phyloP scores from a whole-genome alignment of 2,329 filamentous ascomycete species.

The Aspergillus sp. region DNA sequence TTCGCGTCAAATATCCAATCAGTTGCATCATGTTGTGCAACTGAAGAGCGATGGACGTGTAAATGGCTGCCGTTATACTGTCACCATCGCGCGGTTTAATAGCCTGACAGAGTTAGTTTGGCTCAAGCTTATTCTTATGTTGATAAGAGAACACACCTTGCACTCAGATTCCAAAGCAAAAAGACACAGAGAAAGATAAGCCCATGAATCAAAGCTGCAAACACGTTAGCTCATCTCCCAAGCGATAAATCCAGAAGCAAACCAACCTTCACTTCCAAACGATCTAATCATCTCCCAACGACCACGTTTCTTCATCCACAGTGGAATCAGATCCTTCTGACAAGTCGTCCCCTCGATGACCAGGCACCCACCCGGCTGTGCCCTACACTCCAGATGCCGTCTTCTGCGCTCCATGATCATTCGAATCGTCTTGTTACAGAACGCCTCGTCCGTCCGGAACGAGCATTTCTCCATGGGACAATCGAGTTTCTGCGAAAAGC shows the following conservation, averaged over 20 bases:
- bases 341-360: slow-evolving; percentile 41
- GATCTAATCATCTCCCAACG: slow-evolving; percentile 17
- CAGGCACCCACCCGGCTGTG: slow-evolving; percentile 35
- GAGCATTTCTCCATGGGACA: slow-evolving; percentile 59
- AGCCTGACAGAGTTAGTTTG: background rate
- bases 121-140: background rate
- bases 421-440: slow-evolving; percentile 44
- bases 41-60: too few species aligned
- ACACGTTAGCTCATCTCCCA: background rate
- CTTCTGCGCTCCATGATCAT: slow-evolving; percentile 46
- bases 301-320: slow-evolving; percentile 30
- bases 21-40: too few species aligned
- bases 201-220: slow-evolving; percentile 19
- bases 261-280: slow-evolving; percentile 34
- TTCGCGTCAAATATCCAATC: background rate
- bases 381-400: slow-evolving; percentile 42
- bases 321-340: slow-evolving; percentile 30
- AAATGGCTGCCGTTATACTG: background rate
- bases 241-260: background rate
- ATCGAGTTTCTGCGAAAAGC: slow-evolving; percentile 63
- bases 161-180: slow-evolving; percentile 18
- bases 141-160: background rate
- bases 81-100: background rate
- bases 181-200: slow-evolving; percentile 17
- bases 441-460: slow-evolving; percentile 45